Percentiles rank a stretch among this genome's conserved stretches.
Evolutionary conservation across 371 early-diverging fungal species (phyloP).

Genomic region (Neoconidiobolus thromboides): DNA sequence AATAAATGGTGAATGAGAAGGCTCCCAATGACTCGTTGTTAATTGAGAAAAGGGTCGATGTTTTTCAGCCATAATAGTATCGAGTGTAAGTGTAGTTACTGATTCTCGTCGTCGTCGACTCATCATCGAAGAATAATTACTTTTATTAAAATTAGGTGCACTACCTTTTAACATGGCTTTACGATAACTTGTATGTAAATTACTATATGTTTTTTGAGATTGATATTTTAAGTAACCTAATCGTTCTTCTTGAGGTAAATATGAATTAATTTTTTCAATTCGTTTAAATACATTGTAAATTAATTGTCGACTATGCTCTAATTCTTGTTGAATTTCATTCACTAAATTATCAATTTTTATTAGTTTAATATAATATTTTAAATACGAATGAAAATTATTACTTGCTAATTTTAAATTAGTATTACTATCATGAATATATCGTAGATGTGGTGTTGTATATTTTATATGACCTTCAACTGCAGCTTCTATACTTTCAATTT

Average conservation of each 20-base stretch:
- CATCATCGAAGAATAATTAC: neutral
- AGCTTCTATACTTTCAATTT: neutral
- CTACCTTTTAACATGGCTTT: conserved; percentile 1
- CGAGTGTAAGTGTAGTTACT: neutral
- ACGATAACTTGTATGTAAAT: neutral
- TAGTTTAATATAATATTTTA: neutral
- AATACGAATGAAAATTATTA: neutral
- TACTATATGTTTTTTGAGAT: neutral
- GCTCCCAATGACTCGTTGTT: too few relatives aligned
- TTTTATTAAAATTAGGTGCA: neutral
- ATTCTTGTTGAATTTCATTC: neutral
- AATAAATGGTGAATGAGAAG: too few relatives aligned
- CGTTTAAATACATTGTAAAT: neutral
- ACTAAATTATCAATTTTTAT: neutral
- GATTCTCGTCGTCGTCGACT: neutral
- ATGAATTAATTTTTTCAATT: conserved; percentile 4
- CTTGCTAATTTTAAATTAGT: neutral
- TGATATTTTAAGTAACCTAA: conserved; percentile 4
- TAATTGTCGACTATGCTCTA: neutral
- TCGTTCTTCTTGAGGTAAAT: neutral
- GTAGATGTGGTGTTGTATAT: conserved; percentile 1
- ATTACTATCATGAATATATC: neutral
- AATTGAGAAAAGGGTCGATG: neutral
- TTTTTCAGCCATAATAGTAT: neutral
- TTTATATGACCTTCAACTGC: neutral